Percentiles rank a stretch among this genome's conserved stretches.
Conservation (phyloP, 805 yeast species). For the Candida dajiaensis region DNA sequence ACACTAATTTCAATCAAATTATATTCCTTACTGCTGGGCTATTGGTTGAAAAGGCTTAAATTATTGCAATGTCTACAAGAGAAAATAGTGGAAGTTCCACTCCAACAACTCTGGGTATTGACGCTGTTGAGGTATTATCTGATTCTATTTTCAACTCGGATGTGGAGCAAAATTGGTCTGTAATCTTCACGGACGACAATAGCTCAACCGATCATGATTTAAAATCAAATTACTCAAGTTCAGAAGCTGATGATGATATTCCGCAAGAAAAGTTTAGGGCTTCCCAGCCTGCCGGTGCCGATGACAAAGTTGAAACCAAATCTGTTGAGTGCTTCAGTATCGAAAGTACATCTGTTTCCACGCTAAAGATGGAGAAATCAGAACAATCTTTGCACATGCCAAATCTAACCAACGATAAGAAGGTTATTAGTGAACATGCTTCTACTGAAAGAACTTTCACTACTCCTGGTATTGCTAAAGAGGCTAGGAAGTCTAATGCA, state of each 20-base stretch:
- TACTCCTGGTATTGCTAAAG: neutral
- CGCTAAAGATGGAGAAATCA: constrained; percentile 2
- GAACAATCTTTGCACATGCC: constrained; percentile 3
- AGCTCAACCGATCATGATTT: constrained; percentile 22
- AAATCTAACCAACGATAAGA: neutral
- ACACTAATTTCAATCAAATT: neutral
- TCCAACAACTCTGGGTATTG: constrained; percentile 1
- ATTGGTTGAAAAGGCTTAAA: neutral
- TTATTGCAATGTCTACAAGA: neutral
- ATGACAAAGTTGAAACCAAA: neutral
- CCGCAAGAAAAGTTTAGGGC: constrained; percentile 19
- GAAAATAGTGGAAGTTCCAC: constrained; percentile 1
- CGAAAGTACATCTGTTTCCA: constrained; percentile 6
- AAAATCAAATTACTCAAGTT: constrained; percentile 19
- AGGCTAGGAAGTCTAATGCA: too few relatives aligned
- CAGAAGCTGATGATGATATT: constrained; percentile 13
- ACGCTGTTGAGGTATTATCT: constrained; percentile 3
- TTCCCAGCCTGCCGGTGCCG: neutral
- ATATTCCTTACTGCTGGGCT: neutral
- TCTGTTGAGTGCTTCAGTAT: neutral
- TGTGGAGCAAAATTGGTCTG: constrained; percentile 23
- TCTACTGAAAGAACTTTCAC: neutral
- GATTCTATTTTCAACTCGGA: constrained; percentile 17
- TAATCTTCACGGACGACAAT: constrained; percentile 25
- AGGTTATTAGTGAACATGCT: too few relatives aligned